Conservation (phyloP, 352 stramenopile species). For the Globisporangium nagaii region DNA sequence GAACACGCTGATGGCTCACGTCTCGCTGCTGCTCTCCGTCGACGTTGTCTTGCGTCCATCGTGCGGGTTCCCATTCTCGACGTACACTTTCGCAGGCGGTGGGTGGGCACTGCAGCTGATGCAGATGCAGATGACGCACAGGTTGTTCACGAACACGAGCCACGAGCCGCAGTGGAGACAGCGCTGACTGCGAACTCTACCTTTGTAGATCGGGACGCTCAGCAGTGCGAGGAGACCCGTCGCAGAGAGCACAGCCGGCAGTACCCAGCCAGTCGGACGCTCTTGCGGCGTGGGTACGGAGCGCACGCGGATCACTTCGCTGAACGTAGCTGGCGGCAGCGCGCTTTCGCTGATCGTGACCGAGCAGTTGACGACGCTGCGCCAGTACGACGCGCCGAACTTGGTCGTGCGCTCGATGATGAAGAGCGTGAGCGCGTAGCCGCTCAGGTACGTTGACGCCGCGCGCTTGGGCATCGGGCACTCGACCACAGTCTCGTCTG, state of each 20-base stretch:
- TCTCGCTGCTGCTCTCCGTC: conserved; percentile 5
- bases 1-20: too few species aligned
- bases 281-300: conserved; percentile 31
- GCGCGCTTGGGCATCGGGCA: conserved; percentile 55
- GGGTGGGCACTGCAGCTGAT: conserved; percentile 47
- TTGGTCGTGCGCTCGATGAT: conserved; percentile 43
- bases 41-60: conserved; percentile 10
- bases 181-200: conserved; percentile 31
- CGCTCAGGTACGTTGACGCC: conserved; percentile 38
- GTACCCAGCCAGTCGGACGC: conserved; percentile 28
- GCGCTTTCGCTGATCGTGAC: conserved; percentile 45
- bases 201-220: conserved; percentile 51
- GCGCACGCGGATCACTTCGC: conserved; percentile 52
- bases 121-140: conserved; percentile 51
- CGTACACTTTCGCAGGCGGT: conserved; percentile 50
- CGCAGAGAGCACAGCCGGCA: conserved; percentile 14
- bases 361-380: conserved; percentile 62
- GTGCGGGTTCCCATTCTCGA: conserved; percentile 31
- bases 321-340: conserved; percentile 32
- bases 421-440: conserved; percentile 50
- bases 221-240: conserved; percentile 16
- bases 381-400: conserved; percentile 56
- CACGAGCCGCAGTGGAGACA: conserved; percentile 70
- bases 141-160: conserved; percentile 41
- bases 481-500: conserved; percentile 44